phyloP scores from a whole-genome alignment of 768 basidiomycete species.

The Mycena leptocephala region DNA sequence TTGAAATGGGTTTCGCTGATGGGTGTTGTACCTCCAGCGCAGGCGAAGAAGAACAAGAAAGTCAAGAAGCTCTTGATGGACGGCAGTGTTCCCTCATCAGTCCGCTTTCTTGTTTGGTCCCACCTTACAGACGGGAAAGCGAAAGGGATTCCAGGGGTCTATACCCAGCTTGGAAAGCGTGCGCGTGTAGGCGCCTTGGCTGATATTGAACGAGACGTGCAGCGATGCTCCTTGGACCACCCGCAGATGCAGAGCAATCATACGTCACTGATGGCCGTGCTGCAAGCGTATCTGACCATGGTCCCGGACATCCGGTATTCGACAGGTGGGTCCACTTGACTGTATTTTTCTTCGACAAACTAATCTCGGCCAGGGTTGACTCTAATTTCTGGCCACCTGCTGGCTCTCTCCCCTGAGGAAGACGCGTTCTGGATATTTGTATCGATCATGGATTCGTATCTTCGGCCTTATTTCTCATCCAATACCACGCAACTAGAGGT shows the following conservation, averaged over 20 bases:
- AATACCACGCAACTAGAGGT: conserved; percentile 79
- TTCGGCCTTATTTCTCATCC: conserved; percentile 84
- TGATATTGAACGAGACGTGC: conserved; percentile 75
- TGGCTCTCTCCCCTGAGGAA: conserved; percentile 86
- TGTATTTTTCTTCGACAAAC: neutral
- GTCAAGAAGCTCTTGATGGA: conserved; percentile 81
- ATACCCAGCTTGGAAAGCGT: conserved; percentile 73
- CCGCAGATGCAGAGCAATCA: conserved; percentile 71
- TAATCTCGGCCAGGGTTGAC: conserved; percentile 68
- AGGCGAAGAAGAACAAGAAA: conserved; percentile 86
- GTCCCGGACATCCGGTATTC: conserved; percentile 86
- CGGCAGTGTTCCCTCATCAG: conserved; percentile 83
- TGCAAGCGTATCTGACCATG: conserved; percentile 88
- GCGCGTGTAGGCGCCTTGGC: conserved; percentile 64
- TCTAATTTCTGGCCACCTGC: conserved; percentile 79
- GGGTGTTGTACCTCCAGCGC: conserved; percentile 68
- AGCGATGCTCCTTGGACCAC: conserved; percentile 69
- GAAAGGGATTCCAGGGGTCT: conserved; percentile 78
- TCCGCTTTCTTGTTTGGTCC: conserved; percentile 90
- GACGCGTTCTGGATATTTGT: conserved; percentile 95
- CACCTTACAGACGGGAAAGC: conserved; percentile 86
- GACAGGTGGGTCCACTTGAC: conserved; percentile 61
- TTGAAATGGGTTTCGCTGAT: conserved; percentile 82
- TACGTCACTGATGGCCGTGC: conserved; percentile 69
- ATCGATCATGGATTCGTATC: conserved; percentile 87